Percentiles rank a stretch among this genome's conserved stretches.
These are phyloP conservation scores for Apophysomyces elegans DNA, from an alignment of 371 early-diverging fungal genomes.

Conservation along the genomic window DNA sequence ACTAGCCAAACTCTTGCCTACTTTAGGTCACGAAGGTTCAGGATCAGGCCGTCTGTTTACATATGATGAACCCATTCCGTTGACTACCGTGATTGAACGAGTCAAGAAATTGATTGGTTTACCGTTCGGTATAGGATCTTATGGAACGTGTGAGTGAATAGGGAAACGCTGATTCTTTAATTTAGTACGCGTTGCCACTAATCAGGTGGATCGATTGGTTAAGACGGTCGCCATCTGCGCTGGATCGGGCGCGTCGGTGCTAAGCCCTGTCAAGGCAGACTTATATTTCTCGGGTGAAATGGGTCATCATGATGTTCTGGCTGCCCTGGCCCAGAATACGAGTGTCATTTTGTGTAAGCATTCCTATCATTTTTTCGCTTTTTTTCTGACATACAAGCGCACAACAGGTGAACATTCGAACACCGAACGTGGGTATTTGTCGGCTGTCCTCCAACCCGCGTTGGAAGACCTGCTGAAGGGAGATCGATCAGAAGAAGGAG, in stretches of 20 bases:
- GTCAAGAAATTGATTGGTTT: constrained; percentile 72
- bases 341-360: constrained; percentile 87
- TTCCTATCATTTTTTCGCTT: constrained; percentile 1
- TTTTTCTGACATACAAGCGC: not conserved
- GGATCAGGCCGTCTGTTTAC: constrained; percentile 80
- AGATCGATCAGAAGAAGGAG: constrained; percentile 50
- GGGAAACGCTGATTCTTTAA: too few relatives aligned
- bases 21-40: constrained; percentile 66
- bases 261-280: constrained; percentile 61
- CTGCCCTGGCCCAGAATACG: constrained; percentile 72
- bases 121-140: constrained; percentile 52
- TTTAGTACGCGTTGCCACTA: constrained; percentile 76
- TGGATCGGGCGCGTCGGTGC: constrained; percentile 82
- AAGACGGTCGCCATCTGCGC: constrained; percentile 92
- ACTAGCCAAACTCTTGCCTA: not conserved
- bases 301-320: constrained; percentile 91
- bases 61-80: constrained; percentile 58
- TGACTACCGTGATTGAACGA: constrained; percentile 60
- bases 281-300: constrained; percentile 96
- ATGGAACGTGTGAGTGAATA: not conserved
- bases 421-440: constrained; percentile 94
- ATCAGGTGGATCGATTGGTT: constrained; percentile 51
- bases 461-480: constrained; percentile 60
- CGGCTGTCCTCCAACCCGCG: constrained; percentile 65
- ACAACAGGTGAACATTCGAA: constrained; percentile 83